These are phyloP conservation scores for Pseudonitzschia multiseries DNA, from an alignment of 108 stramenopile species.

Conservation along the genomic window DNA sequence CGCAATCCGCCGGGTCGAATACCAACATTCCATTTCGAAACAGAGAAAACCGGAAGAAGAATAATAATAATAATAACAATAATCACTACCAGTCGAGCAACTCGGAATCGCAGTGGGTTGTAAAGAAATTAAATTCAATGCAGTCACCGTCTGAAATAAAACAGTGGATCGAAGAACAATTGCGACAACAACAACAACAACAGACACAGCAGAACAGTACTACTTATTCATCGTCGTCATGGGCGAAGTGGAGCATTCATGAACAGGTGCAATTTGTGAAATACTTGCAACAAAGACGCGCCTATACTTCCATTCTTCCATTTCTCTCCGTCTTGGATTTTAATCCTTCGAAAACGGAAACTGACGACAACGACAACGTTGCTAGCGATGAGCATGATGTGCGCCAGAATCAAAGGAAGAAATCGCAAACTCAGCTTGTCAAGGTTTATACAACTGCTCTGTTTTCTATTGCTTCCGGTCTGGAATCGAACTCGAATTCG, in stretches of 20 bases:
- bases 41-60: background rate
- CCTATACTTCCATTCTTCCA: constrained; percentile 23
- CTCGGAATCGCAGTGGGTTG: constrained; percentile 4
- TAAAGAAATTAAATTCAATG: background rate
- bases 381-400: background rate
- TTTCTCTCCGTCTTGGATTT: constrained; percentile 24
- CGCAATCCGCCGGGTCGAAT: background rate
- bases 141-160: background rate
- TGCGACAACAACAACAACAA: background rate
- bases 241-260: constrained; percentile 8
- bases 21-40: background rate
- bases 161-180: constrained; percentile 7
- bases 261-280: constrained; percentile 30
- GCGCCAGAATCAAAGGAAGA: background rate
- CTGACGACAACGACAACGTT: background rate
- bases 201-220: background rate
- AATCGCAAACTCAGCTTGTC: background rate
- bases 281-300: constrained; percentile 17
- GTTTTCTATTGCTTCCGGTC: constrained; percentile 18
- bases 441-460: constrained; percentile 34
- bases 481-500: background rate
- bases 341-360: background rate
- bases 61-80: background rate
- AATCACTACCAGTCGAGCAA: background rate
- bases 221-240: background rate